phyloP scores from a whole-genome alignment of 148 eudicot genomes.

The Limonium bicolor region DNA sequence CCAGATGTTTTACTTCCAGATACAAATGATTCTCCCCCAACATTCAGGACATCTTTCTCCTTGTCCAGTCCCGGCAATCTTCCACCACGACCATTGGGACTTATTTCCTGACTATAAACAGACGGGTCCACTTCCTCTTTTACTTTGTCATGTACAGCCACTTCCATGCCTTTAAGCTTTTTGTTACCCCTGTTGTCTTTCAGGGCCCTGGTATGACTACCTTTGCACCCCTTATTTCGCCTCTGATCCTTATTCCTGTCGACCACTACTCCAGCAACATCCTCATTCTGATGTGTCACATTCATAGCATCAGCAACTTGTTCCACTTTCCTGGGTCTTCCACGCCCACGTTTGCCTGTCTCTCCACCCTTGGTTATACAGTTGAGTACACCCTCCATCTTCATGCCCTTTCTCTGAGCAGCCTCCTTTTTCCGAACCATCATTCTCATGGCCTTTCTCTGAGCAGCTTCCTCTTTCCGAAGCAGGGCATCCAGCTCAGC shows the following conservation, averaged over 20 bases:
- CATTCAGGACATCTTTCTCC: slow-evolving; percentile 4
- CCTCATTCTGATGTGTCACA: neutral
- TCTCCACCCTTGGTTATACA: slow-evolving; percentile 1
- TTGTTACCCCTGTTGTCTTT: neutral
- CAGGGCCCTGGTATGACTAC: too few species aligned
- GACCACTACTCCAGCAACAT: too few species aligned
- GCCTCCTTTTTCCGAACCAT: slow-evolving; percentile 9
- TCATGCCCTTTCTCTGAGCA: slow-evolving; percentile 7
- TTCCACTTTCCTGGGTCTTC: slow-evolving; percentile 18
- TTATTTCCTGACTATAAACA: too few species aligned
- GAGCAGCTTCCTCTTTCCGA: slow-evolving; percentile 1
- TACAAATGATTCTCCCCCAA: slow-evolving; percentile 11
- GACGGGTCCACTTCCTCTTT: too few species aligned
- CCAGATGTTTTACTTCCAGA: slow-evolving; percentile 6
- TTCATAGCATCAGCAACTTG: neutral
- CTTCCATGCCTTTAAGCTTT: neutral
- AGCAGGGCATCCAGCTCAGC: neutral
- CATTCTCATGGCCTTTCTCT: slow-evolving; percentile 4
- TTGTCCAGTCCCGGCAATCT: neutral
- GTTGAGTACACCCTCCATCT: slow-evolving; percentile 7
- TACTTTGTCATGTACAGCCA: too few species aligned
- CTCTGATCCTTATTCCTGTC: too few species aligned
- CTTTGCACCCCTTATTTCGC: too few species aligned
- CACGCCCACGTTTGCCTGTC: slow-evolving; percentile 18
- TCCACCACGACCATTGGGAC: neutral